Percentiles rank a stretch among this genome's conserved stretches.
These are phyloP conservation scores for Paramecium biaurelia DNA, from an alignment of 73 alveolate genomes.

Conservation along the genomic window DNA sequence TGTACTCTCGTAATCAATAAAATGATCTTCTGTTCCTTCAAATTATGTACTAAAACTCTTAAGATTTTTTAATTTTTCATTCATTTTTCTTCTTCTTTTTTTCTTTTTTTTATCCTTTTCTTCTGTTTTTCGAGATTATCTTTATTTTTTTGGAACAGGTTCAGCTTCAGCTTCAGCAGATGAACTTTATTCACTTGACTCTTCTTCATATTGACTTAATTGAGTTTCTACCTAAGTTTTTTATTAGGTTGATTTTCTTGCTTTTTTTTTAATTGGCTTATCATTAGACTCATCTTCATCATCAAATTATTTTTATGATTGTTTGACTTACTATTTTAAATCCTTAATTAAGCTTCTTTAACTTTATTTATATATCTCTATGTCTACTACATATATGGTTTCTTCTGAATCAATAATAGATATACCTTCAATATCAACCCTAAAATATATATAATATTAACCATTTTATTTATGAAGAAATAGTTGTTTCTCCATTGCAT, in stretches of 20 bases:
- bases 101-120: neutral
- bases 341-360: neutral
- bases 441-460: neutral
- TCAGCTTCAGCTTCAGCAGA: neutral
- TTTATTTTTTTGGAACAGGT: neutral
- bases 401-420: neutral
- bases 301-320: neutral
- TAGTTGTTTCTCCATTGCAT: neutral
- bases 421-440: neutral
- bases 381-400: neutral
- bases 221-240: neutral
- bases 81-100: neutral
- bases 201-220: neutral
- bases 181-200: neutral
- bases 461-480: neutral
- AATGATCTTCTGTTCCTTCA: neutral
- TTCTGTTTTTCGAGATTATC: neutral
- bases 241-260: neutral
- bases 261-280: neutral
- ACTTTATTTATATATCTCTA: neutral
- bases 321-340: neutral
- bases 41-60: neutral
- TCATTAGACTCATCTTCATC: neutral
- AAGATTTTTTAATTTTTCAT: neutral
- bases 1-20: neutral